Conservation (phyloP, 2,329 filamentous ascomycete genomes). For the Fusarium ramigenum region DNA sequence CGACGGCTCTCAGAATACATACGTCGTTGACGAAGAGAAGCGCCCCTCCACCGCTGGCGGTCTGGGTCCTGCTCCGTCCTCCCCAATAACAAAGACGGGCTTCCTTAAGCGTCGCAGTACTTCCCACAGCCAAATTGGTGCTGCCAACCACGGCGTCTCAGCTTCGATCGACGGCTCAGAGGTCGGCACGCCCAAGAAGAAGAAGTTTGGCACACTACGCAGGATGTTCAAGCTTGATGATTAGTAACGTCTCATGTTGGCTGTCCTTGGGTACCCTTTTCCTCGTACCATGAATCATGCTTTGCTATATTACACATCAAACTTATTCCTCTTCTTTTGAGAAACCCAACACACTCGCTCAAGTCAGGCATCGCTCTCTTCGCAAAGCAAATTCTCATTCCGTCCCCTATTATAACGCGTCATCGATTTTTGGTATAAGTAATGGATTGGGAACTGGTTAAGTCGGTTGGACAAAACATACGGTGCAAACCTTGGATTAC, state of each 20-base stretch:
- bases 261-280: background rate
- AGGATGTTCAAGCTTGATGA: conserved; percentile 68
- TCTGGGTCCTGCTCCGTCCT: conserved; percentile 38
- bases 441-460: background rate
- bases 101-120: conserved; percentile 51
- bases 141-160: conserved; percentile 4
- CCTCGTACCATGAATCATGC: background rate
- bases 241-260: conserved; percentile 38
- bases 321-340: background rate
- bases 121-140: conserved; percentile 46
- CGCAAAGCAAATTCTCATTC: background rate
- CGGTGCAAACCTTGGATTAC: conserved; percentile 3
- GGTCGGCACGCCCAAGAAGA: conserved; percentile 57
- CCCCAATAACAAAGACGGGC: conserved; percentile 44
- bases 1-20: conserved; percentile 39
- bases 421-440: conserved; percentile 11
- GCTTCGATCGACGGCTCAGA: conserved; percentile 23
- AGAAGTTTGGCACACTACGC: conserved; percentile 74
- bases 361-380: conserved; percentile 3
- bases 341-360: conserved; percentile 10
- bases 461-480: background rate
- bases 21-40: conserved; percentile 38
- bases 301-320: background rate
- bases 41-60: conserved; percentile 51
- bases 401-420: background rate